These are phyloP conservation scores for Lactarius hatsudake DNA, from an alignment of 768 basidiomycete species.

Conservation along the genomic window DNA sequence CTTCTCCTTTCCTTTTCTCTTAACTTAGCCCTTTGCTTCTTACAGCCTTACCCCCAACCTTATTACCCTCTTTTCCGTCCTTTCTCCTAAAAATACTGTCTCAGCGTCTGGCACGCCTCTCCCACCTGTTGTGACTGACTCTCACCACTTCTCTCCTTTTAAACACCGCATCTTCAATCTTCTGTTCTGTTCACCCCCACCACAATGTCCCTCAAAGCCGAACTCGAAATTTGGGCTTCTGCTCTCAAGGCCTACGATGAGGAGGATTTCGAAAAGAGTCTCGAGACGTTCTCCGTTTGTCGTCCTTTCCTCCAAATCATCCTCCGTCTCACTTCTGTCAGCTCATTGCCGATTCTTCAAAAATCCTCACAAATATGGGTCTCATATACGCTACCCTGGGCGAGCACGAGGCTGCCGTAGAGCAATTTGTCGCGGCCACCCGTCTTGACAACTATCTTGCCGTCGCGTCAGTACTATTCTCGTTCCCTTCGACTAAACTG, in stretches of 20 bases:
- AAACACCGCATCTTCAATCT: neutral
- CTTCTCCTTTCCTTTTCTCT: neutral
- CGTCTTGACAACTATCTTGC: constrained; percentile 82
- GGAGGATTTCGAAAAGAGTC: constrained; percentile 70
- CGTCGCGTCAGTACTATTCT: constrained; percentile 61
- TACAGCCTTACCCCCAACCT: neutral
- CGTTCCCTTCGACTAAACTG: constrained; percentile 14
- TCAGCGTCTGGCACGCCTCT: constrained; percentile 29
- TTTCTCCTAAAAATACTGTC: constrained; percentile 1
- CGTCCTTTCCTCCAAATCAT: neutral
- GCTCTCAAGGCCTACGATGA: constrained; percentile 89
- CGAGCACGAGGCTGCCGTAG: constrained; percentile 81
- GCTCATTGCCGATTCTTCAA: constrained; percentile 82
- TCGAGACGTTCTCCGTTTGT: constrained; percentile 73
- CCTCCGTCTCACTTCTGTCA: constrained; percentile 30
- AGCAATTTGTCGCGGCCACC: constrained; percentile 76
- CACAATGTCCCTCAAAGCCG: constrained; percentile 44
- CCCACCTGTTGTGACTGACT: constrained; percentile 7
- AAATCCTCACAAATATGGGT: constrained; percentile 91
- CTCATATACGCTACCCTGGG: constrained; percentile 91
- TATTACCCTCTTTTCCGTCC: neutral
- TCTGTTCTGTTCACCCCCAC: neutral
- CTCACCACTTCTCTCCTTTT: neutral
- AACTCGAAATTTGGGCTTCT: constrained; percentile 82
- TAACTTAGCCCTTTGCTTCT: constrained; percentile 7